Percentiles rank a stretch among this genome's conserved stretches.
phyloP scores from a whole-genome alignment of 257 asterid genomes.

The Rubia yunnanensis region DNA sequence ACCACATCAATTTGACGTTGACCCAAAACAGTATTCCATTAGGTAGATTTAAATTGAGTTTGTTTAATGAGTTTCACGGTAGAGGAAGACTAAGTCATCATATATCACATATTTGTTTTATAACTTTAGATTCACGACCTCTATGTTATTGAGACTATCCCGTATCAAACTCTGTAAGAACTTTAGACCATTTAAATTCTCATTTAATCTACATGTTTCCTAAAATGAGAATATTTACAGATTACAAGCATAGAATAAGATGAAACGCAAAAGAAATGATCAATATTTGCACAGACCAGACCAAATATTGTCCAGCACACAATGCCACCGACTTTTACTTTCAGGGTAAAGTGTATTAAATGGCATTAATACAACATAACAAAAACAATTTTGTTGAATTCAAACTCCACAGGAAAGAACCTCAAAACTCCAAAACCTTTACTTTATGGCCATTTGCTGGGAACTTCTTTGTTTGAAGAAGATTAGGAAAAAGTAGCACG shows the following conservation, averaged over 20 bases:
- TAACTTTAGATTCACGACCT: no score
- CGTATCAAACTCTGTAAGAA: no score
- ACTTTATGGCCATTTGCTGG: no score
- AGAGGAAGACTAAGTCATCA: no score
- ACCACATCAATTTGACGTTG: no score
- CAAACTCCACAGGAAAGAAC: neutral
- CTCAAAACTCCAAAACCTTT: neutral
- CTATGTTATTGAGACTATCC: no score
- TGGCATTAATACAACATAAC: neutral
- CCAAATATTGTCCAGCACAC: neutral
- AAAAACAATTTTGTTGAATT: neutral
- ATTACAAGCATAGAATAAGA: neutral
- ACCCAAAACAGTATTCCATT: no score
- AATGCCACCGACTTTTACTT: neutral
- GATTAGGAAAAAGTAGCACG: neutral
- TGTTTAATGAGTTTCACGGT: no score
- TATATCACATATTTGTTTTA: no score
- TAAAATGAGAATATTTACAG: neutral
- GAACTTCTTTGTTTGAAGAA: neutral
- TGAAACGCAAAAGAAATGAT: neutral
- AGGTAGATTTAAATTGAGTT: no score
- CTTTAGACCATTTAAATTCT: no score
- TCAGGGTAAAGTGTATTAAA: neutral
- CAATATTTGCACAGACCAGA: neutral
- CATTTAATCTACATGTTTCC: neutral